Percentiles rank a stretch among this genome's conserved stretches.
phyloP scores from a whole-genome alignment of 2,329 filamentous ascomycete genomes.

The Coniochaeta prunicola region DNA sequence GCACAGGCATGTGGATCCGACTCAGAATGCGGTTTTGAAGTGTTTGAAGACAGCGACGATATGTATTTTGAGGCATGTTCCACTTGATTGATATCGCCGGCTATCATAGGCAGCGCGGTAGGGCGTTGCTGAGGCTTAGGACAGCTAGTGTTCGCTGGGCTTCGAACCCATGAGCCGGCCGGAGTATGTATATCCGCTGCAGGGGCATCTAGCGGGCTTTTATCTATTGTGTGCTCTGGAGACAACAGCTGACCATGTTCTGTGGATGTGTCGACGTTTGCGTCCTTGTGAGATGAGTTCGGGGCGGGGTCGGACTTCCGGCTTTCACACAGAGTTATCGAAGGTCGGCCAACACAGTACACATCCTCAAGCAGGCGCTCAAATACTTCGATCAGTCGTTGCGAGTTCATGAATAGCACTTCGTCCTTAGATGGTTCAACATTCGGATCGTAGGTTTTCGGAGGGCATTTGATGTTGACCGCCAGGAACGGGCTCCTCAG shows the following conservation, averaged over 20 bases:
- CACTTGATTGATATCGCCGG: background rate
- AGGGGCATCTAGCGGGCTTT: background rate
- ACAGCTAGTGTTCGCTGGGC: background rate
- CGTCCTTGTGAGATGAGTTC: too few relatives aligned
- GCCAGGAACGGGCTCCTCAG: constrained; percentile 52
- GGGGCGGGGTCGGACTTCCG: background rate
- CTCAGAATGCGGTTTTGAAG: too few relatives aligned
- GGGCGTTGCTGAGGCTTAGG: background rate
- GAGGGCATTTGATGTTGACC: constrained; percentile 55
- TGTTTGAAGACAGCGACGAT: background rate
- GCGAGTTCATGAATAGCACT: constrained; percentile 57
- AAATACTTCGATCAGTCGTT: constrained; percentile 35
- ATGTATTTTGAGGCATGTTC: background rate
- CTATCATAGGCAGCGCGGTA: background rate
- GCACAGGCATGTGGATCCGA: background rate
- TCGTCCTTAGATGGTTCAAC: constrained; percentile 66
- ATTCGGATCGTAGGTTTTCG: constrained; percentile 62
- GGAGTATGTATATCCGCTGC: background rate
- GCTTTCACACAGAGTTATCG: background rate
- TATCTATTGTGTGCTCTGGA: background rate
- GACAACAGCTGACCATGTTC: background rate
- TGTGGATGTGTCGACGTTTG: background rate
- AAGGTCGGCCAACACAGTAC: constrained; percentile 20
- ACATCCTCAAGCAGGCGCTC: constrained; percentile 31
- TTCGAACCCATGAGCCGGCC: background rate